phyloP scores from a whole-genome alignment of 352 stramenopile genomes.

The Phytophthora sp. region DNA sequence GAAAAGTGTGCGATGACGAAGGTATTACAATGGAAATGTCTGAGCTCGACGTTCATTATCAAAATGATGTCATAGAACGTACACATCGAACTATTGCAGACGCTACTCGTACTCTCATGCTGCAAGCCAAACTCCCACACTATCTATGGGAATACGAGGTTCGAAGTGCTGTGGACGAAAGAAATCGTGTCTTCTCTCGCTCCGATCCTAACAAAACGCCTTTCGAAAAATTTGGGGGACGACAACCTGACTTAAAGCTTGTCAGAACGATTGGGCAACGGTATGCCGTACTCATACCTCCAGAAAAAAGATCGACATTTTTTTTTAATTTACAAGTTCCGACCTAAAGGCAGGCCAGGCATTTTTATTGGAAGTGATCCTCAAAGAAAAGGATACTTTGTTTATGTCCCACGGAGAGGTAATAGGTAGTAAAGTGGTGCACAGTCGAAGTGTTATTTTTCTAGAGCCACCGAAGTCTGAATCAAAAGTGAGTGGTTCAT shows the following conservation, averaged over 20 bases:
- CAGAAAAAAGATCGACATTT: background rate
- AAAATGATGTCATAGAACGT: conserved; percentile 12
- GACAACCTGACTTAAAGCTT: background rate
- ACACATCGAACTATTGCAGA: conserved; percentile 8
- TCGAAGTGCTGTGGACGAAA: background rate
- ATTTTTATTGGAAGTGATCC: background rate
- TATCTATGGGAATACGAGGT: background rate
- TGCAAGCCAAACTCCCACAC: conserved; percentile 8
- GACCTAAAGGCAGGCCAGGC: background rate
- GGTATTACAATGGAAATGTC: too few relatives aligned
- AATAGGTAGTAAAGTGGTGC: background rate
- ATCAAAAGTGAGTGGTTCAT: too few relatives aligned
- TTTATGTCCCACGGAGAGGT: background rate
- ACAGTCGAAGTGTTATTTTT: background rate
- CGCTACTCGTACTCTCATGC: background rate
- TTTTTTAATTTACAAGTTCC: background rate
- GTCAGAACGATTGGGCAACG: background rate
- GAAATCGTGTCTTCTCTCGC: background rate
- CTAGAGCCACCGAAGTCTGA: background rate
- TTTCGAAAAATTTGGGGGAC: background rate
- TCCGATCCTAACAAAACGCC: background rate
- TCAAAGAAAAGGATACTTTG: background rate
- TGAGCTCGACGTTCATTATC: background rate
- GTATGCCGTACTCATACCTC: background rate
- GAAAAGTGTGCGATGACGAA: too few relatives aligned